Percentiles rank a stretch among this genome's conserved stretches.
These are phyloP conservation scores for Geotrichum phurueaensis DNA, from an alignment of 1,139 yeast species.

Conservation along the genomic window DNA sequence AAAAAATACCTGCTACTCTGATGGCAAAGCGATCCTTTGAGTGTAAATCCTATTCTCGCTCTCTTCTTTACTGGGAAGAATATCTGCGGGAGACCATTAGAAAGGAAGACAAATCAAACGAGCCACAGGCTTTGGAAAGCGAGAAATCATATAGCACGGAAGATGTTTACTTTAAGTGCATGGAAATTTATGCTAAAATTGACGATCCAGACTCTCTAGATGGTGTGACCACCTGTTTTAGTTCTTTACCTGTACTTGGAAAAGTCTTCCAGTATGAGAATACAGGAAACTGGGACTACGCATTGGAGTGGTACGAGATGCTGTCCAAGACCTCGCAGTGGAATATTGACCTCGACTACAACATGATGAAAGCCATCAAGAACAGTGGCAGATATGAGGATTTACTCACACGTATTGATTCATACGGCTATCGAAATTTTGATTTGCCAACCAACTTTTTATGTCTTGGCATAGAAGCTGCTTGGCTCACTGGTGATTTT, in stretches of 20 bases:
- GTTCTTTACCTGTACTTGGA: conserved; percentile 62
- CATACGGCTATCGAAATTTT: conserved; percentile 8
- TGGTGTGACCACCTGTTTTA: conserved; percentile 72
- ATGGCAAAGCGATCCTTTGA: conserved; percentile 77
- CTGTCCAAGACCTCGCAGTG: conserved; percentile 42
- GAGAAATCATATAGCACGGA: conserved; percentile 34
- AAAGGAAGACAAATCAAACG: conserved; percentile 26
- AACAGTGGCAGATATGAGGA: conserved; percentile 55
- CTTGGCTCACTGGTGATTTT: conserved; percentile 59
- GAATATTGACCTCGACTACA: conserved; percentile 36
- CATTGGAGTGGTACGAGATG: conserved; percentile 78
- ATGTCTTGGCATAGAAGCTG: conserved; percentile 65
- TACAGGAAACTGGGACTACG: conserved; percentile 80
- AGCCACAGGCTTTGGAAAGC: conserved; percentile 22
- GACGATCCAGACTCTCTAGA: conserved; percentile 88
- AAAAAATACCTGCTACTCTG: conserved; percentile 55
- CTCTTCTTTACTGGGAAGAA: conserved; percentile 82
- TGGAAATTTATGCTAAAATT: conserved; percentile 75
- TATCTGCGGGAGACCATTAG: conserved; percentile 45
- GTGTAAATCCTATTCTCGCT: conserved; percentile 81
- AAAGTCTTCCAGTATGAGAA: conserved; percentile 76
- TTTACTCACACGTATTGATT: conserved; percentile 33
- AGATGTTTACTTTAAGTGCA: conserved; percentile 40
- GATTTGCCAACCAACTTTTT: conserved; percentile 30
- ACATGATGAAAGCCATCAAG: conserved; percentile 49